Percentiles rank a stretch among this genome's conserved stretches.
These are phyloP conservation scores for Pseudodiploospora longispora DNA, from an alignment of 2,329 filamentous ascomycete species.

Conservation along the genomic window DNA sequence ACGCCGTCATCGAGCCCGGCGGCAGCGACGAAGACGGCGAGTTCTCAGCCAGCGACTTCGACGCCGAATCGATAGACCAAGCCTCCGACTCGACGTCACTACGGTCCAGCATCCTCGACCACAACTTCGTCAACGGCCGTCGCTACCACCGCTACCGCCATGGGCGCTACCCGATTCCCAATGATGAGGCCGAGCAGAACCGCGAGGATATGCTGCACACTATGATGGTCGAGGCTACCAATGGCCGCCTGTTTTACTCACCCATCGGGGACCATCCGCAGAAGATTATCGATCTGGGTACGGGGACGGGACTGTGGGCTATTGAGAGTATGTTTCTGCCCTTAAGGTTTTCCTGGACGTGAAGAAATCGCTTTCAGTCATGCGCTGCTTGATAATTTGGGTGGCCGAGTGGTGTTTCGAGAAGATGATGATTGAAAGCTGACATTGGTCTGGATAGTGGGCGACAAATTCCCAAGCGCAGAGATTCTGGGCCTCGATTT, in stretches of 20 bases:
- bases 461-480: conserved; percentile 26
- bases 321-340: conserved; percentile 23
- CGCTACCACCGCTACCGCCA: conserved; percentile 36
- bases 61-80: conserved; percentile 3
- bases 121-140: conserved; percentile 15
- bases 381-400: no score
- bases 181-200: conserved; percentile 37
- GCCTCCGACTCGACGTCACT: conserved; percentile 4
- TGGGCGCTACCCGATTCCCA: conserved; percentile 37
- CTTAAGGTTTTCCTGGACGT: not conserved
- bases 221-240: conserved; percentile 35
- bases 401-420: no score
- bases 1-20: conserved; percentile 22
- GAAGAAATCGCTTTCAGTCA: no score
- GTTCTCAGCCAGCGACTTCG: conserved; percentile 20
- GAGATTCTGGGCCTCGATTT: conserved; percentile 31
- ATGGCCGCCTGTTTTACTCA: conserved; percentile 30
- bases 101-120: conserved; percentile 5
- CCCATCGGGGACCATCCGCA: conserved; percentile 32
- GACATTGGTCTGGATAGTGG: conserved; percentile 12
- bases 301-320: conserved; percentile 41
- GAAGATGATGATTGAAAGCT: no score
- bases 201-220: conserved; percentile 38
- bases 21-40: conserved; percentile 26
- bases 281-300: conserved; percentile 40